Evolutionary conservation across 108 stramenopile genomes (phyloP).

Genomic region (Chaetoceros tenuissimus): DNA sequence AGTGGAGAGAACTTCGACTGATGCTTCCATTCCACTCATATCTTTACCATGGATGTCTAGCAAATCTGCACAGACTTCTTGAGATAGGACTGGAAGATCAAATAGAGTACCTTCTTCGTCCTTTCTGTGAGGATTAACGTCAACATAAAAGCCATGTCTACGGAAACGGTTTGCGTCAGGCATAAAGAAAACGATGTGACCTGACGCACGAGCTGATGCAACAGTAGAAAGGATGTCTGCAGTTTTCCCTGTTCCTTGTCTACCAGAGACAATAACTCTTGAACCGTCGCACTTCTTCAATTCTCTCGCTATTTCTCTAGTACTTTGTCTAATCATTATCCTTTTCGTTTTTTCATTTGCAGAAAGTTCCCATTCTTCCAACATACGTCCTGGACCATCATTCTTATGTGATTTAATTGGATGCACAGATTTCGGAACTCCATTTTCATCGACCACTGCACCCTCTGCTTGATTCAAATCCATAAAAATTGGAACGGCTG

Average conservation of each 20-base stretch:
- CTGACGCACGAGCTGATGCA: constrained; percentile 67
- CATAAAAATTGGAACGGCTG: constrained; percentile 58
- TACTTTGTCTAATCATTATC: constrained; percentile 58
- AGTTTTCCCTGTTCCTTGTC: constrained; percentile 64
- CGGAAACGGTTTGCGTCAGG: constrained; percentile 67
- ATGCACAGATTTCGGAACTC: constrained; percentile 53
- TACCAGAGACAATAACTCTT: constrained; percentile 52
- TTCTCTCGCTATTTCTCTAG: constrained; percentile 35
- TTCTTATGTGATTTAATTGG: constrained; percentile 49
- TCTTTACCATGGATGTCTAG: constrained; percentile 43
- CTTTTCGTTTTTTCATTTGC: constrained; percentile 61
- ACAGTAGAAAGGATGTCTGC: constrained; percentile 60
- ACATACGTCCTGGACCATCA: constrained; percentile 64
- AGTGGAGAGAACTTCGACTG: constrained; percentile 28
- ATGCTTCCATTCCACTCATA: constrained; percentile 27
- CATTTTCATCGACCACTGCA: constrained; percentile 21
- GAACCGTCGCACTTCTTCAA: constrained; percentile 20
- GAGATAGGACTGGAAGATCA: constrained; percentile 63
- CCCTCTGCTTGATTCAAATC: constrained; percentile 34
- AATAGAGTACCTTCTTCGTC: constrained; percentile 36
- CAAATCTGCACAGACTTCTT: constrained; percentile 47
- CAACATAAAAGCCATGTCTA: constrained; percentile 56
- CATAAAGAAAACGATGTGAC: constrained; percentile 62
- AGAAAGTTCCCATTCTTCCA: constrained; percentile 76
- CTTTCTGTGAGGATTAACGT: constrained; percentile 25